These are phyloP conservation scores for Entomophthora muscae DNA, from an alignment of 371 early-diverging fungal genomes.

Conservation along the genomic window DNA sequence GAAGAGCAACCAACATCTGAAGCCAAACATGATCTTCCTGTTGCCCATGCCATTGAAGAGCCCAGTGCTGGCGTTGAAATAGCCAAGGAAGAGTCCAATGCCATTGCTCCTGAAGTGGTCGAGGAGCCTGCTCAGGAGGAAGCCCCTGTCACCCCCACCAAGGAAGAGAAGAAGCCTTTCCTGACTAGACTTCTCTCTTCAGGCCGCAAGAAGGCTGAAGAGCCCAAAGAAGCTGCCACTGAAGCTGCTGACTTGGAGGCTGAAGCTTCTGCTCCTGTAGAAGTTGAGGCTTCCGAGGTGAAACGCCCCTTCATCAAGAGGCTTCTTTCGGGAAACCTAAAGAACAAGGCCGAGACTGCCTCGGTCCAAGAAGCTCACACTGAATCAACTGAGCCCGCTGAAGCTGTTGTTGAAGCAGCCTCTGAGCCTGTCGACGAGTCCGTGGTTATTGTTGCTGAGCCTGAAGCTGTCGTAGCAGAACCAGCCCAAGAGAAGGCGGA, in stretches of 20 bases:
- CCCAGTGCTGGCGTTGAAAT: background rate
- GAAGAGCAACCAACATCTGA: background rate
- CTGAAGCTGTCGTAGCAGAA: background rate
- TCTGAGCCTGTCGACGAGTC: background rate
- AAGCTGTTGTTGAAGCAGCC: conserved; percentile 1
- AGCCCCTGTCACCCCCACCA: background rate
- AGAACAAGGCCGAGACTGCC: background rate
- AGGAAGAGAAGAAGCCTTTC: background rate
- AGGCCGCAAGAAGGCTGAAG: background rate
- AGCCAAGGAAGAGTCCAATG: background rate
- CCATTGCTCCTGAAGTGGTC: background rate
- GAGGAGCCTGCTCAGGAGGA: background rate
- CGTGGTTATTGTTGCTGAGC: background rate
- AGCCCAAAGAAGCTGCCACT: background rate
- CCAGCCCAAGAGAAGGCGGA: background rate
- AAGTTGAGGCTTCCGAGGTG: background rate
- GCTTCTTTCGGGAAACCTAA: conserved; percentile 1
- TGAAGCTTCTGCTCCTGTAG: background rate
- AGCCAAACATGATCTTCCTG: background rate
- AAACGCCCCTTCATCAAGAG: conserved; percentile 3
- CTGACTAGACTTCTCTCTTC: background rate
- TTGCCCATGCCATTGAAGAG: background rate
- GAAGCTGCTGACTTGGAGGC: background rate
- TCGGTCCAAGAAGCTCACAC: background rate
- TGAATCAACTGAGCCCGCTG: conserved; percentile 6